Percentiles rank a stretch among this genome's conserved stretches.
These are phyloP conservation scores for Harrya chromipes DNA, from an alignment of 768 basidiomycete genomes.

Conservation along the genomic window DNA sequence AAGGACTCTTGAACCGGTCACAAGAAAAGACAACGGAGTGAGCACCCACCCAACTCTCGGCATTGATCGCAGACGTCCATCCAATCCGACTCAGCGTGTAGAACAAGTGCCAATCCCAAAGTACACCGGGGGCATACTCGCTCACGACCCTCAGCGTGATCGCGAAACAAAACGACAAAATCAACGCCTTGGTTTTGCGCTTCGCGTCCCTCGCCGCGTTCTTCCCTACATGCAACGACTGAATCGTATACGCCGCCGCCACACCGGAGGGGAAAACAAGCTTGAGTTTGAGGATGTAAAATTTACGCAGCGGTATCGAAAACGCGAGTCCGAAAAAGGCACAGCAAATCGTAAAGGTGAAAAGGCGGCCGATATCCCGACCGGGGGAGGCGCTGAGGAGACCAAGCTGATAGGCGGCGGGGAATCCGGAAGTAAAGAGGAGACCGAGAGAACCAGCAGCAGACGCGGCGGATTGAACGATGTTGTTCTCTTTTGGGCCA, in stretches of 20 bases:
- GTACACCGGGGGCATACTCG: constrained; percentile 57
- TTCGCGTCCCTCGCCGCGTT: constrained; percentile 48
- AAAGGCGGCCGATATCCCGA: constrained; percentile 53
- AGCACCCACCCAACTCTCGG: constrained; percentile 54
- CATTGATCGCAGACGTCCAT: constrained; percentile 55
- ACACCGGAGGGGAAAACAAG: constrained; percentile 63
- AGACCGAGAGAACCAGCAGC: constrained; percentile 58
- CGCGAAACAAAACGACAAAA: constrained; percentile 43
- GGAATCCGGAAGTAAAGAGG: constrained; percentile 57
- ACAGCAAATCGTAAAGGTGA: constrained; percentile 51
- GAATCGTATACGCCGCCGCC: constrained; percentile 65
- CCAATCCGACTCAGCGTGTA: constrained; percentile 58
- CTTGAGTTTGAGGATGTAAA: constrained; percentile 62
- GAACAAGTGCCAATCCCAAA: constrained; percentile 64
- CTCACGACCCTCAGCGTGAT: constrained; percentile 54
- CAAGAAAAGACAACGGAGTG: neutral
- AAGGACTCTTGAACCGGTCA: neutral
- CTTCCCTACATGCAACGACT: constrained; percentile 52
- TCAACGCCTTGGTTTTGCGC: constrained; percentile 53
- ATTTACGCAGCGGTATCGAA: constrained; percentile 58
- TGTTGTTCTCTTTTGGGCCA: constrained; percentile 58
- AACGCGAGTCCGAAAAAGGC: constrained; percentile 67
- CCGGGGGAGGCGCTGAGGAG: constrained; percentile 45
- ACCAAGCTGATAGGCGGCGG: constrained; percentile 56
- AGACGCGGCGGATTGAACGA: constrained; percentile 20